Evolutionary conservation across 2,329 filamentous ascomycete species (phyloP).

Genomic region (Neodidymelliopsis sp.): DNA sequence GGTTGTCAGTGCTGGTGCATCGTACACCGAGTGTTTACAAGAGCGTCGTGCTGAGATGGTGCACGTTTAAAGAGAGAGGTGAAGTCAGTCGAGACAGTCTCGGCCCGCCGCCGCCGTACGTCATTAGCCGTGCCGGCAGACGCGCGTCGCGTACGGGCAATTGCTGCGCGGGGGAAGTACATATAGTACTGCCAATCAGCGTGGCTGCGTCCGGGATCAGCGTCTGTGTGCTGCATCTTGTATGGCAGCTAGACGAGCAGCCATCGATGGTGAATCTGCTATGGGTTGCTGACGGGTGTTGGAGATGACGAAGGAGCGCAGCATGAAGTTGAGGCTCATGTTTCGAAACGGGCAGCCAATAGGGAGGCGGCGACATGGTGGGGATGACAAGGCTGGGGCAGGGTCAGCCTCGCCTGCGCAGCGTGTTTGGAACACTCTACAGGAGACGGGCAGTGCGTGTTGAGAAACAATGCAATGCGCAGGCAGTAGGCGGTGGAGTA

Average conservation of each 20-base stretch:
- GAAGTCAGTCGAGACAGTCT: background rate
- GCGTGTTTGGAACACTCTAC: conserved; percentile 14
- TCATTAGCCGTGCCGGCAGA: background rate
- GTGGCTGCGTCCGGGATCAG: background rate
- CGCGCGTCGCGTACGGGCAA: conserved; percentile 4
- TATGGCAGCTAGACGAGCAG: conserved; percentile 1
- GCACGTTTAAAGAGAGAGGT: background rate
- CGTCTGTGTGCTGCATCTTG: background rate
- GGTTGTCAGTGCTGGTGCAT: background rate
- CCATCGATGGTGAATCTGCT: background rate
- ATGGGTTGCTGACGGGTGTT: conserved; percentile 5
- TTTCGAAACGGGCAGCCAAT: conserved; percentile 26
- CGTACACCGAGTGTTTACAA: background rate
- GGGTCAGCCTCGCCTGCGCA: conserved; percentile 2
- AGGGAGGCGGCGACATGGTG: conserved; percentile 1
- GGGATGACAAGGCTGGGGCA: conserved; percentile 1
- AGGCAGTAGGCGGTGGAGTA: background rate
- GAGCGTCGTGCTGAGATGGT: background rate
- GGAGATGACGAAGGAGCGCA: conserved; percentile 5
- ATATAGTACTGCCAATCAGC: background rate
- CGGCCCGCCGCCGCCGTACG: background rate
- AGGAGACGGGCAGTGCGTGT: conserved; percentile 8
- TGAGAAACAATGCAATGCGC: conserved; percentile 3
- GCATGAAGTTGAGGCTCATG: conserved; percentile 11
- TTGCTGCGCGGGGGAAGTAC: background rate